These are phyloP conservation scores for Rhynchosporium secalis DNA, from an alignment of 2,329 filamentous ascomycete species.

Conservation along the genomic window DNA sequence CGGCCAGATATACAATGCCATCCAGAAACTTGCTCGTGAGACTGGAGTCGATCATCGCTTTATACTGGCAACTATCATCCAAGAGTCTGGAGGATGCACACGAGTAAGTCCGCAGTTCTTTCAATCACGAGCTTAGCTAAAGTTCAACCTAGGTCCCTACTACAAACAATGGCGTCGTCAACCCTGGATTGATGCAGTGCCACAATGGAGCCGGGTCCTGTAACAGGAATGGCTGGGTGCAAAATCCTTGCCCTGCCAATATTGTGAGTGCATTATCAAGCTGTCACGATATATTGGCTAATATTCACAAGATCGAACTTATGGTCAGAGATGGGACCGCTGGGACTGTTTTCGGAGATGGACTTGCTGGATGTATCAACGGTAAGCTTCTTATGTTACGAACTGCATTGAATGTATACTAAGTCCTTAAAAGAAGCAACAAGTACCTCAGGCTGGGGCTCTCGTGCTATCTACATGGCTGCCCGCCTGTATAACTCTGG, in stretches of 20 bases:
- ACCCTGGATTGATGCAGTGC: conserved; percentile 1
- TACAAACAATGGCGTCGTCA: background rate
- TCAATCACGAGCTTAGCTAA: background rate
- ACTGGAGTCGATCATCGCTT: background rate
- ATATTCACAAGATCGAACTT: background rate
- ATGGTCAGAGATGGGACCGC: background rate
- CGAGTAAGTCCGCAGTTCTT: background rate
- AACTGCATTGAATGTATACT: background rate
- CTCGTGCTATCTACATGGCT: background rate
- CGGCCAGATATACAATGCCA: background rate
- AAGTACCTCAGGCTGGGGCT: background rate
- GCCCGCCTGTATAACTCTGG: background rate
- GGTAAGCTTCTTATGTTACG: background rate
- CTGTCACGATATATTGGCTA: background rate
- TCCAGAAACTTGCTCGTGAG: background rate
- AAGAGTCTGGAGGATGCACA: background rate
- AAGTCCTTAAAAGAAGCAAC: background rate
- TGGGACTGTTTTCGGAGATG: background rate
- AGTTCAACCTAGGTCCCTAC: background rate
- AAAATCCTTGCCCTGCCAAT: background rate
- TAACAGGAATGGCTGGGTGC: background rate
- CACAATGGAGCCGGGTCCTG: background rate
- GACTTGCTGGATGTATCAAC: background rate
- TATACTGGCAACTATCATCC: background rate
- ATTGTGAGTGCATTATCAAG: background rate